phyloP scores from a whole-genome alignment of 345 rosid genomes.

The Corchorus capsularis region DNA sequence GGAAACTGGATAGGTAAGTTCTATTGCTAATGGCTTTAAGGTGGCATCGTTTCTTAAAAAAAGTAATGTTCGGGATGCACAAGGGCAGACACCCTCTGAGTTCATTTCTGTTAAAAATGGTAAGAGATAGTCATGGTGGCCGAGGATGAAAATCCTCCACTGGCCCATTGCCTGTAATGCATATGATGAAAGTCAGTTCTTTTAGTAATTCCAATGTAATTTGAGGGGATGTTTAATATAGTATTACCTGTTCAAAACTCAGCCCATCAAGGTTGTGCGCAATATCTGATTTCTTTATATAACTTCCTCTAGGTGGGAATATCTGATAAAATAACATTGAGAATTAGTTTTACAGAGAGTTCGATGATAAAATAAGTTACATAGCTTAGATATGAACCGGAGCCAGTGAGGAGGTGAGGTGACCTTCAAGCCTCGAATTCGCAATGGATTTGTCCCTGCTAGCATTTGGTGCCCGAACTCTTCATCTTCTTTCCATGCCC shows the following conservation, averaged over 20 bases:
- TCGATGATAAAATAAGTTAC: not conserved
- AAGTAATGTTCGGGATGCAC: slow-evolving; percentile 56
- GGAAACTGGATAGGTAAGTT: slow-evolving; percentile 43
- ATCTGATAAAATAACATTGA: slow-evolving; percentile 27
- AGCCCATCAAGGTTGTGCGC: slow-evolving; percentile 53
- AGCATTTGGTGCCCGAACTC: slow-evolving; percentile 70
- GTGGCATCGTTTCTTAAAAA: slow-evolving; percentile 40
- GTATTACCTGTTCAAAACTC: slow-evolving; percentile 32
- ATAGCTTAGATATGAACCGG: too few species aligned
- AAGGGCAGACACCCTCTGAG: slow-evolving; percentile 41
- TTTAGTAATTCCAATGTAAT: not conserved
- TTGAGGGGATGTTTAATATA: too few species aligned
- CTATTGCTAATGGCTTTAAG: slow-evolving; percentile 59
- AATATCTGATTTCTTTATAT: slow-evolving; percentile 36
- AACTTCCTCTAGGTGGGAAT: slow-evolving; percentile 60
- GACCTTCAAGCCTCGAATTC: slow-evolving; percentile 54
- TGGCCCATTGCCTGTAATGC: slow-evolving; percentile 46
- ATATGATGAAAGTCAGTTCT: not conserved
- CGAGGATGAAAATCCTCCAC: slow-evolving; percentile 53
- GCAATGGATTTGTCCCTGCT: slow-evolving; percentile 64
- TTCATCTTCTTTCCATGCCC: slow-evolving; percentile 53
- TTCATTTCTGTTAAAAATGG: slow-evolving; percentile 47
- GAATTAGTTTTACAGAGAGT: not conserved
- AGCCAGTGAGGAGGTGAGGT: not conserved
- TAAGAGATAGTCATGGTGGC: slow-evolving; percentile 65